phyloP scores from a whole-genome alignment of 2,329 filamentous ascomycete genomes.

The Fusarium subglutinans region DNA sequence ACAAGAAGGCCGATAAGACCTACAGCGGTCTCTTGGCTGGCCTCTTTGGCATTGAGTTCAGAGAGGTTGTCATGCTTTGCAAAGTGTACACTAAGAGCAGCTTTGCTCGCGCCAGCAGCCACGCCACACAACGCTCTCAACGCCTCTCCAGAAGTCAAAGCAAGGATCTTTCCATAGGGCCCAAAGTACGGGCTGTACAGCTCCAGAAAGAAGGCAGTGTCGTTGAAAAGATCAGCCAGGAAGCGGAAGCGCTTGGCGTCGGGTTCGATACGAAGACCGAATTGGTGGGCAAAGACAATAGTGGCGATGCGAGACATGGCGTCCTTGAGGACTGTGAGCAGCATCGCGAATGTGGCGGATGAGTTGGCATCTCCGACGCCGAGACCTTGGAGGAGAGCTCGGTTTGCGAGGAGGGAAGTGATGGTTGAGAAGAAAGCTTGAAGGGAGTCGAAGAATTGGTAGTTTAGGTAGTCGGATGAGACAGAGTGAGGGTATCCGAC shows the following conservation, averaged over 20 bases:
- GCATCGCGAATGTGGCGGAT: constrained; percentile 80
- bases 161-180: constrained; percentile 57
- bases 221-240: constrained; percentile 88
- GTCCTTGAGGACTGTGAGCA: constrained; percentile 85
- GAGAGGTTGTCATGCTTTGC: constrained; percentile 86
- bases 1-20: constrained; percentile 87
- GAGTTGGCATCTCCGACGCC: constrained; percentile 84
- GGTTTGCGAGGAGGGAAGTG: constrained; percentile 79
- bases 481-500: constrained; percentile 90
- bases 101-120: constrained; percentile 88
- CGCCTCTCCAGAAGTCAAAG: constrained; percentile 61
- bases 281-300: constrained; percentile 84
- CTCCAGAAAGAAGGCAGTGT: constrained; percentile 86
- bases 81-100: constrained; percentile 91
- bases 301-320: constrained; percentile 83
- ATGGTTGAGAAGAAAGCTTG: constrained; percentile 88
- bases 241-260: constrained; percentile 93
- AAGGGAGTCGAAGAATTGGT: constrained; percentile 75
- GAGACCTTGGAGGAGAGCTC: constrained; percentile 82
- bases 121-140: constrained; percentile 81
- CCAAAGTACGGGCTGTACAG: constrained; percentile 80
- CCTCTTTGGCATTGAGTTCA: constrained; percentile 94
- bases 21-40: constrained; percentile 93
- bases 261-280: constrained; percentile 84
- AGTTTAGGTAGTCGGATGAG: constrained; percentile 83